phyloP scores from a whole-genome alignment of 345 rosid genomes.

The Aquilaria malaccensis region DNA sequence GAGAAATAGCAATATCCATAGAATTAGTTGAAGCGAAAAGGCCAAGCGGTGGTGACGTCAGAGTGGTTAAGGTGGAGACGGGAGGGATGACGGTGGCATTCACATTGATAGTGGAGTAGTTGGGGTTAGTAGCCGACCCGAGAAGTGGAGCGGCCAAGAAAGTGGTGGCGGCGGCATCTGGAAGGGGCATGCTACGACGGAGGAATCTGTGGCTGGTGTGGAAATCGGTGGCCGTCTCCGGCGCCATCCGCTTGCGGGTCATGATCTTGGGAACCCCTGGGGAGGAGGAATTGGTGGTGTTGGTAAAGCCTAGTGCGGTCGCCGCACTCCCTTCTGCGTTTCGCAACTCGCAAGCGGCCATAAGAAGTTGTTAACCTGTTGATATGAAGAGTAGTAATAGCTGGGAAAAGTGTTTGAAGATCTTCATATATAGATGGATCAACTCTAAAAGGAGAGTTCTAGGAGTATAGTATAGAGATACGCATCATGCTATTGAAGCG shows the following conservation, averaged over 20 bases:
- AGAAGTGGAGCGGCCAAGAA: conserved; percentile 14
- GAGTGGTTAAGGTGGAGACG: conserved; percentile 27
- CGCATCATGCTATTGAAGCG: too few species aligned
- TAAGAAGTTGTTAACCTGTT: conserved; percentile 14
- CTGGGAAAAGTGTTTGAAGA: background rate
- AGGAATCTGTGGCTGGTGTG: conserved; percentile 31
- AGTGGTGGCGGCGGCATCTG: conserved; percentile 2
- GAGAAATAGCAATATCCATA: conserved; percentile 16
- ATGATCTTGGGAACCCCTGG: conserved; percentile 21
- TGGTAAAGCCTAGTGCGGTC: conserved; percentile 12
- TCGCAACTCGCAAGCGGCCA: conserved; percentile 47
- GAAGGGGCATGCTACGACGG: conserved; percentile 18
- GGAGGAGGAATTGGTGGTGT: conserved; percentile 12
- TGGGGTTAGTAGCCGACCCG: conserved; percentile 23
- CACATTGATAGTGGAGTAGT: conserved; percentile 51
- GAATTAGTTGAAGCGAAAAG: conserved; percentile 23
- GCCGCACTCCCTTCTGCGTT: conserved; percentile 14
- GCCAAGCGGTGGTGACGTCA: conserved; percentile 49
- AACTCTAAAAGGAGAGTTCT: background rate
- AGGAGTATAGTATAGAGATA: background rate
- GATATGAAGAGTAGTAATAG: background rate
- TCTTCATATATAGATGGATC: too few species aligned
- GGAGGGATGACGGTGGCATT: conserved; percentile 17
- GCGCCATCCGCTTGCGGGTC: conserved; percentile 82
- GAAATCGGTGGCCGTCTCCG: conserved; percentile 52